phyloP scores from a whole-genome alignment of 2,329 filamentous ascomycete genomes.

The Aspergillus carbonarius region DNA sequence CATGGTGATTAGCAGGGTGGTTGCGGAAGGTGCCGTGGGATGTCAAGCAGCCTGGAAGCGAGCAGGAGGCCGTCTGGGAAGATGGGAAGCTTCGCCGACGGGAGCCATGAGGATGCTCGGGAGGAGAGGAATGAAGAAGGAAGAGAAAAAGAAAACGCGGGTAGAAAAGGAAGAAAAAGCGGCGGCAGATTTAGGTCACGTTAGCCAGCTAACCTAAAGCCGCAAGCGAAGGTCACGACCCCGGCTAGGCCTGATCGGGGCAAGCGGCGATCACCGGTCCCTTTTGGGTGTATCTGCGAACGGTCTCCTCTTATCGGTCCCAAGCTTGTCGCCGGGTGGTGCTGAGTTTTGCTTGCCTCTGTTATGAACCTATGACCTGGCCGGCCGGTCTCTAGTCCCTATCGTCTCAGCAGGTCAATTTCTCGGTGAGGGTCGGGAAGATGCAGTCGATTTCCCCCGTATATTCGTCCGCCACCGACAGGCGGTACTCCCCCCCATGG shows the following conservation, averaged over 20 bases:
- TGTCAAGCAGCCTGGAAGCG: constrained; percentile 21
- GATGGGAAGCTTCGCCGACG: constrained; percentile 34
- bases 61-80: constrained; percentile 31
- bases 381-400: background rate
- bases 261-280: constrained; percentile 15
- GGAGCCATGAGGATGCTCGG: constrained; percentile 32
- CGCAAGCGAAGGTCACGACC: constrained; percentile 33
- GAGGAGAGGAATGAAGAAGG: constrained; percentile 13
- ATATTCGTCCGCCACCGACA: constrained; percentile 48
- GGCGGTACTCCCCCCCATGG: constrained; percentile 92
- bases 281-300: background rate
- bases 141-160: constrained; percentile 21
- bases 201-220: constrained; percentile 14
- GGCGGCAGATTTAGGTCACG: constrained; percentile 23
- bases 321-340: background rate
- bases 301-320: constrained; percentile 1
- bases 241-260: constrained; percentile 28
- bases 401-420: constrained; percentile 2
- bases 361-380: constrained; percentile 4
- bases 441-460: constrained; percentile 43
- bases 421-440: constrained; percentile 11
- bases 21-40: constrained; percentile 1
- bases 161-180: constrained; percentile 23
- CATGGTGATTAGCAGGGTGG: constrained; percentile 28
- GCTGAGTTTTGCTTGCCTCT: background rate